Base-by-base conservation (phyloP, 306 rosid genomes). In the Vigna unguiculata region DNA sequence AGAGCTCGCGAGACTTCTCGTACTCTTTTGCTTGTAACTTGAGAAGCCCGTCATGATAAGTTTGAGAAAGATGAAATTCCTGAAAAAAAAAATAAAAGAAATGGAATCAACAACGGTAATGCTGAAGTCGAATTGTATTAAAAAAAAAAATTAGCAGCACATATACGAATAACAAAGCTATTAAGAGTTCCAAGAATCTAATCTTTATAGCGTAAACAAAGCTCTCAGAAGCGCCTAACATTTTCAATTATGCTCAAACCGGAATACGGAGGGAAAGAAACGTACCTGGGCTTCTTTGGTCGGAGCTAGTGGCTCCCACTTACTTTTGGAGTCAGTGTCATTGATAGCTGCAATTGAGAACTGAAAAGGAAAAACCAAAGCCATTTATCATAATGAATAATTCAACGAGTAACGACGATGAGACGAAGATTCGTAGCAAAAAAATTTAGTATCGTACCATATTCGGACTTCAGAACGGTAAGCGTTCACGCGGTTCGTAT, bases 211-310 rank as follows among this genome's bases (percentile, higher is more conserved):
- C 77, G 59, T 71, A 70, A 21, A 6, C 25, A 48, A 57, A 76
- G 30, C 38, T 36, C 0, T 40, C 2, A 49, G 55, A 81, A 69
- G n/a, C 32, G 61, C 28, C 21, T 20, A 54, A 45, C 76, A 67
- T 30, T 21, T 45, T 11, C 34, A 81, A 16, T 64, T 5, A 67
- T 63, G 43, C 43, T 15, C 9, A 24, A 71, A 1, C 14, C 25
- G 59, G 78, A 60, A 64, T 72, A 75, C 36, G 14, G 25, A 63
- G 53, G 64, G 59, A 25, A 46, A 24, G 52, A 12, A 59, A 52
- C 82, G 75, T 84, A 76, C 98, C 97, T 88, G 98, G 32, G 97
- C 97, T 85, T 95, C 98, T 88, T 95, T 92, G 51, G 98, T 95
- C 3, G 98, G 98, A 61, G 97, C 98, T 69, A 92, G 82, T 24